phyloP scores from a whole-genome alignment of 352 stramenopile genomes.

The Phytophthora palmivora region DNA sequence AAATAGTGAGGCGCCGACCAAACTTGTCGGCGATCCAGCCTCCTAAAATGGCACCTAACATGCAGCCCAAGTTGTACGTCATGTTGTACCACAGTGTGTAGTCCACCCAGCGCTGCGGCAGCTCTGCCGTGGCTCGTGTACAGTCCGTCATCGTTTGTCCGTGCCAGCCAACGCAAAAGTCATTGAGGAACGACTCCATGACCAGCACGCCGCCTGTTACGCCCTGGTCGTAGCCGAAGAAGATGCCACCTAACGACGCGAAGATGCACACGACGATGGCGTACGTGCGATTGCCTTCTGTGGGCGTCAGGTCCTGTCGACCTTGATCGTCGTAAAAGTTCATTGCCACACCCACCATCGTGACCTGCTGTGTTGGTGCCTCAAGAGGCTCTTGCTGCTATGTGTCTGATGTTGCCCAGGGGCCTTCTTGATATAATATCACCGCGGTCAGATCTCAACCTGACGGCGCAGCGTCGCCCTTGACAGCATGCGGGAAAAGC shows the following conservation, averaged over 20 bases:
- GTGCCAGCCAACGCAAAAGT: slow-evolving; percentile 56
- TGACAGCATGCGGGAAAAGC: slow-evolving; percentile 18
- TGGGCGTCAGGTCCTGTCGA: slow-evolving; percentile 40
- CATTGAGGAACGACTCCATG: slow-evolving; percentile 58
- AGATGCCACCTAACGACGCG: slow-evolving; percentile 45
- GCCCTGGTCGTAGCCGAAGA: slow-evolving; percentile 51
- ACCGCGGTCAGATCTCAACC: slow-evolving; percentile 5
- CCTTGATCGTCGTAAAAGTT: slow-evolving; percentile 51
- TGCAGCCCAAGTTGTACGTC: slow-evolving; percentile 63
- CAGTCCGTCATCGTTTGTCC: slow-evolving; percentile 48
- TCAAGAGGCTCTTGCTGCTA: neutral
- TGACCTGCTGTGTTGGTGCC: slow-evolving; percentile 7
- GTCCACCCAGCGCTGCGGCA: slow-evolving; percentile 54
- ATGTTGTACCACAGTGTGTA: slow-evolving; percentile 65
- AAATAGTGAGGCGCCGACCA: slow-evolving; percentile 47
- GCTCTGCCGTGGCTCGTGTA: slow-evolving; percentile 30
- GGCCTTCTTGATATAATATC: too few species aligned
- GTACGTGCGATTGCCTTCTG: slow-evolving; percentile 51
- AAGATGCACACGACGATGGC: slow-evolving; percentile 54
- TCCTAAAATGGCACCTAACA: slow-evolving; percentile 45
- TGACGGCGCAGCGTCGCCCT: slow-evolving; percentile 8
- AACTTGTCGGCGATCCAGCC: slow-evolving; percentile 55
- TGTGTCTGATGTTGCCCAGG: slow-evolving; percentile 6
- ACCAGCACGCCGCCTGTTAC: slow-evolving; percentile 48
- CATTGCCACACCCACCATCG: slow-evolving; percentile 48